These are phyloP conservation scores for Irpex lacteus DNA, from an alignment of 1,284 basidiomycete species.

Conservation along the genomic window DNA sequence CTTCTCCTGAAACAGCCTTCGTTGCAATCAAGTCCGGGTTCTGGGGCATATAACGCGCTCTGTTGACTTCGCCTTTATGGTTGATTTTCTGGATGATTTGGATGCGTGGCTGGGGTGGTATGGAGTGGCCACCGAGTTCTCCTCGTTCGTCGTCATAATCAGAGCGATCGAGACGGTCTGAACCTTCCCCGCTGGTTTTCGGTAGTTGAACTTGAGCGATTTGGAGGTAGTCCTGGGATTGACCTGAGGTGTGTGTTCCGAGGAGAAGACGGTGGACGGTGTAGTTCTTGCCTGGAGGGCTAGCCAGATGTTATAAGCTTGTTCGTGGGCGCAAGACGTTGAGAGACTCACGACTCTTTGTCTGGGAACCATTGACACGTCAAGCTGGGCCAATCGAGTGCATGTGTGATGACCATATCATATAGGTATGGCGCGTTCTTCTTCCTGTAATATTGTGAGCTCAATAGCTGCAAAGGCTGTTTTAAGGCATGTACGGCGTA, in stretches of 20 bases:
- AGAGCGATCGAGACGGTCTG: conserved; percentile 72
- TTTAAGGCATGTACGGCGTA: conserved; percentile 28
- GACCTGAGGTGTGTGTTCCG: conserved; percentile 96
- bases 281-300: conserved; percentile 87
- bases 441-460: conserved; percentile 59
- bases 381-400: conserved; percentile 96
- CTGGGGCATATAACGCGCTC: conserved; percentile 98
- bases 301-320: conserved; percentile 24
- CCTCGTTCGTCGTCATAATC: conserved; percentile 94
- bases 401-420: conserved; percentile 96
- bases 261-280: conserved; percentile 92
- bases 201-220: conserved; percentile 95
- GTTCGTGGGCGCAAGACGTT: background rate
- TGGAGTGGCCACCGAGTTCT: conserved; percentile 84
- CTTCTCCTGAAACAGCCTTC: conserved; percentile 88
- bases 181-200: conserved; percentile 60
- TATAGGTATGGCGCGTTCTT: conserved; percentile 98
- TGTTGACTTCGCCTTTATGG: conserved; percentile 95
- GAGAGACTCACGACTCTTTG: conserved; percentile 74
- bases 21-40: conserved; percentile 97
- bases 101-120: conserved; percentile 78
- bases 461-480: conserved; percentile 6
- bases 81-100: conserved; percentile 94
- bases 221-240: conserved; percentile 94
- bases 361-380: conserved; percentile 99